Base-by-base conservation (phyloP, 495 filamentous ascomycete genomes). In the Peziza echinospora region DNA sequence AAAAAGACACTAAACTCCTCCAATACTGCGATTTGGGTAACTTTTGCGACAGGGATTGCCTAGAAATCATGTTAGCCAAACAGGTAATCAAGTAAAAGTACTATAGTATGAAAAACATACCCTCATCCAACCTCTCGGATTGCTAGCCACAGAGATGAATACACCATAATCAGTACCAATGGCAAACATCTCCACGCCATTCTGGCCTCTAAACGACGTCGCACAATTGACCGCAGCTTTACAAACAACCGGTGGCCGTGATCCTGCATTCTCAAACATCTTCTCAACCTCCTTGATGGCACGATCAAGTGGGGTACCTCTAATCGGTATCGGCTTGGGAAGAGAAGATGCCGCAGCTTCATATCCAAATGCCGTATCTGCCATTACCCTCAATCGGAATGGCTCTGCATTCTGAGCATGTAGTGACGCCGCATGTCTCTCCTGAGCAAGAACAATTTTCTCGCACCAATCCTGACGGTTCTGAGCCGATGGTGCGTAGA, bases 121-220 rank as follows among this genome's bases (percentile, higher is more conserved):
- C 66, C 79, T 77, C 47, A 66, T 71, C 89, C 89, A 99, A 9
- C 82, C 82, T 49, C 91, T 72, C 22, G 87, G 83, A 53, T 94
- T 84, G 45, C 76, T 75, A 19, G 78, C 72, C 53, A 87, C 80
- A 5, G 85, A 79, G 30, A 89, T 76, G 59, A 77, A 96, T 2
- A 99, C 84, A 19, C 91, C 89, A 60, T 78, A 82, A 59, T 99
- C 89, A 0, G 91, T 94, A 41, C 89, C 89, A 53, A 99, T 80
- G 16, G 89, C 91, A 44, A 93, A 76, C 80, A 94, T 85, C 28
- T 79, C 73, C 53, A 77, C 83, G 3, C 83, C 84, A 52, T 74
- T 74, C 5, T 77, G 77, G 47, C 74, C 72, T 13, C 74, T 77
- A 62, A 96, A 99, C 3, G 80, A 72, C 10, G 86, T 93, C 16